Evolutionary conservation across 2,329 filamentous ascomycete species (phyloP), one percentile per base, ranked within the genome.

Genomic region (Alternaria metachromatica): DNA sequence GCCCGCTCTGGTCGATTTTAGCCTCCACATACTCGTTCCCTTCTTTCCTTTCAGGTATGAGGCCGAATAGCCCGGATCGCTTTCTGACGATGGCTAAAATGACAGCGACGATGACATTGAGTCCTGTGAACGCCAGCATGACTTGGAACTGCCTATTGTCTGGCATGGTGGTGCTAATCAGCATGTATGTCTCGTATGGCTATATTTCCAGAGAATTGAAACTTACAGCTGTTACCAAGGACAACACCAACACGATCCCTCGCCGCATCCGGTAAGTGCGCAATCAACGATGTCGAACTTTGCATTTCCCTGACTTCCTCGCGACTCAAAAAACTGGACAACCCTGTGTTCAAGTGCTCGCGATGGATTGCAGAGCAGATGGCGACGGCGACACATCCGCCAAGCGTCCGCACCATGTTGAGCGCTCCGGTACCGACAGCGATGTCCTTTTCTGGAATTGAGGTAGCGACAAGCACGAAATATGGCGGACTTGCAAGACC

Each of bases 391-490:
- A 78, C 64, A 54, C 70, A 72, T 11, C 76, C 76, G 5, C 76
- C 76, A 1, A 79, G 61, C 3, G 74, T 78, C 6, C 75, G 72
- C 51, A 76, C 55, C 75, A 76, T 77, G 56, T 78, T 78, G 25
- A 79, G 44, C 5, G 72, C 68, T 6, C 76, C 75, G 2, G 75
- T 77, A 10, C 67, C 76, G 9, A 75, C 69, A 7, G 76, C 63
- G 2, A 72, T 64, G 43, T 78, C 73, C 26, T 70, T 72, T 28
- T 73, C 69, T 11, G 64, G 66, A 15, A 76, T 58, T 10, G 67
- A 65, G 2, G 68, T 73, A 18, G 66, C 62, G 9, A 78, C 55
- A 0, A 78, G 66, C 55, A 75, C 69, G 65, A 69, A 78, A 54
- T 72, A 76, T 1, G 74, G 67, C 15, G 76, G 71, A 45, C 63